phyloP scores from a whole-genome alignment of 2,329 filamentous ascomycete genomes.

The Gaeumannomyces tritici region DNA sequence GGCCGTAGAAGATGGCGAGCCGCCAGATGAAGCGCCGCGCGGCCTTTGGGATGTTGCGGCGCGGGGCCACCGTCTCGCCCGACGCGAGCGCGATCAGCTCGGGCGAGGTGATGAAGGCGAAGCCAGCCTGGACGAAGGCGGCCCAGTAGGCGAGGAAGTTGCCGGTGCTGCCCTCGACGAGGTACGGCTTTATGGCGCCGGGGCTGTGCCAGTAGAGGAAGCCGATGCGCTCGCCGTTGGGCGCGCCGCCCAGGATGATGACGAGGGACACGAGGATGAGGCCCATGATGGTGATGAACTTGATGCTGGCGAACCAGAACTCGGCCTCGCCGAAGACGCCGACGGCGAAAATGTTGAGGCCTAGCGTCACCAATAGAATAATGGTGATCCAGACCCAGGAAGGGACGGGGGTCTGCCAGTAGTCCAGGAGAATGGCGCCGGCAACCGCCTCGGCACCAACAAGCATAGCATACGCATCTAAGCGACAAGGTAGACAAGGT shows the following conservation, averaged over 20 bases:
- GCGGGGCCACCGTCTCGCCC: conserved; percentile 54
- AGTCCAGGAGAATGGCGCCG: conserved; percentile 48
- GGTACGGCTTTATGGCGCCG: conserved; percentile 38
- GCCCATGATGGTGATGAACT: conserved; percentile 48
- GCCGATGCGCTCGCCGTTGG: conserved; percentile 36
- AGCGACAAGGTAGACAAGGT: conserved; percentile 31
- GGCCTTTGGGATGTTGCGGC: conserved; percentile 57
- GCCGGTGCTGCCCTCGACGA: conserved; percentile 33
- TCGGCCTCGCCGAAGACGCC: conserved; percentile 51
- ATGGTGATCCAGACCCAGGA: conserved; percentile 51
- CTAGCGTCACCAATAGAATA: conserved; percentile 41
- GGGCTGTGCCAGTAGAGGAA: conserved; percentile 40
- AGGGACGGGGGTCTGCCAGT: conserved; percentile 50
- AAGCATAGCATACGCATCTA: conserved; percentile 55
- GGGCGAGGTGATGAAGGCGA: conserved; percentile 52
- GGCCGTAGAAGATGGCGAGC: conserved; percentile 53
- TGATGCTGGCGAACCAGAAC: conserved; percentile 52
- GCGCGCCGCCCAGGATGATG: conserved; percentile 46
- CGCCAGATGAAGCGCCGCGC: conserved; percentile 52
- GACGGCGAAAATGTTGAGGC: conserved; percentile 48
- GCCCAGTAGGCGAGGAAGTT: conserved; percentile 51
- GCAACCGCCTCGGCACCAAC: conserved; percentile 38
- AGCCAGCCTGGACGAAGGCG: conserved; percentile 46
- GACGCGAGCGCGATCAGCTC: conserved; percentile 54
- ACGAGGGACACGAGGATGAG: conserved; percentile 47